These are phyloP conservation scores for Penicillium polonicum DNA, from an alignment of 2,329 filamentous ascomycete genomes.

Conservation along the genomic window DNA sequence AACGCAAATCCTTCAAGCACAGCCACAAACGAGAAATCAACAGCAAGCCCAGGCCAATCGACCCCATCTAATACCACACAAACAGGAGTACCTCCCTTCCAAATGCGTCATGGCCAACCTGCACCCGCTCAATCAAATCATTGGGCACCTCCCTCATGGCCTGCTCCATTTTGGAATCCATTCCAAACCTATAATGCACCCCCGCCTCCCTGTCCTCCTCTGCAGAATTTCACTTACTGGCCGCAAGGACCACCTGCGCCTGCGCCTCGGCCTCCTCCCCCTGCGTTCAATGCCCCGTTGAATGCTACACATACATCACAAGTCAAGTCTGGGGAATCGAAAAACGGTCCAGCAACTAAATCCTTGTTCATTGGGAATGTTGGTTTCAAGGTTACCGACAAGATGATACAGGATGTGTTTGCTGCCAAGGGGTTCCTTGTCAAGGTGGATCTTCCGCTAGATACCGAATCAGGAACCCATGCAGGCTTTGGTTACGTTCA, in stretches of 20 bases:
- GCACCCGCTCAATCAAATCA: background rate
- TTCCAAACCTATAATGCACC: background rate
- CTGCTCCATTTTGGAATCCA: background rate
- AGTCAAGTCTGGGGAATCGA: background rate
- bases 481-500: slow-evolving; percentile 43
- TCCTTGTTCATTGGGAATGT: slow-evolving; percentile 44
- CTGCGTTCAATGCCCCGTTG: background rate
- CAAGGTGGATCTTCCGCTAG: slow-evolving; percentile 36
- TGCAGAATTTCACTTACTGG: background rate
- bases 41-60: background rate
- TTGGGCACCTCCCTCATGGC: background rate
- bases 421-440: slow-evolving; percentile 39
- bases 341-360: slow-evolving; percentile 13
- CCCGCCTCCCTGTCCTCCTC: slow-evolving; percentile 2
- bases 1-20: background rate
- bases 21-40: background rate
- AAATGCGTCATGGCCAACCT: background rate
- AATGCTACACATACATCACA: background rate
- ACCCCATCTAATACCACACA: background rate
- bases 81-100: background rate
- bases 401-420: slow-evolving; percentile 39
- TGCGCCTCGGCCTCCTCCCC: background rate
- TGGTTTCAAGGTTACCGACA: slow-evolving; percentile 39
- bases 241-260: background rate
- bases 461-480: slow-evolving; percentile 35